Percentiles rank a stretch among this genome's conserved stretches.
These are phyloP conservation scores for Moricandia arvensis DNA, from an alignment of 345 rosid species.

Conservation along the genomic window DNA sequence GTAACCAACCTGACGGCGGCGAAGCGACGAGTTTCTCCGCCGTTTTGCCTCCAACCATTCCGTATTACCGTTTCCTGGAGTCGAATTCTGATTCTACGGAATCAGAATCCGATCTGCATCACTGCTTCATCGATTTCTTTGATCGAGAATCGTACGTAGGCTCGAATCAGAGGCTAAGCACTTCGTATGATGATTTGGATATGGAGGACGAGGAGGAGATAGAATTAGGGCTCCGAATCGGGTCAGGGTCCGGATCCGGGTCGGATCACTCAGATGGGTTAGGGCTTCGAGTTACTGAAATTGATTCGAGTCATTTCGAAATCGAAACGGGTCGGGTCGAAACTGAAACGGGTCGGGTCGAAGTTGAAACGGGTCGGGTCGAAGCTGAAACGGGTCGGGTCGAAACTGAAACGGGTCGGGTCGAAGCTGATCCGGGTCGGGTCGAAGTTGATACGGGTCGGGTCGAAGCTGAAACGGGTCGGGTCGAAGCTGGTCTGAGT, in stretches of 20 bases:
- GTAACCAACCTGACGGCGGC: not conserved
- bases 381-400: constrained; percentile 7
- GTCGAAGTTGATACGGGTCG: not conserved
- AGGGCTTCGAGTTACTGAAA: constrained; percentile 26
- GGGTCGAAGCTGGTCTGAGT: constrained; percentile 13
- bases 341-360: not conserved
- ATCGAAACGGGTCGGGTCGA: not conserved
- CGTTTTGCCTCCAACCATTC: not conserved
- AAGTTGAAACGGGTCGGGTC: not conserved
- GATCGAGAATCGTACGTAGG: not conserved
- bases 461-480: not conserved
- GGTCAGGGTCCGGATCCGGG: constrained; percentile 16
- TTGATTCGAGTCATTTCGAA: constrained; percentile 26
- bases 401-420: not conserved
- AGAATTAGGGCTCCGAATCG: constrained; percentile 31
- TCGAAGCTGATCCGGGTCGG: not conserved
- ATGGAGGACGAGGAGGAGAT: no score
- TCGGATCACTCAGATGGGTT: constrained; percentile 12
- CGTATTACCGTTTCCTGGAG: not conserved
- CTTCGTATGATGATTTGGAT: not conserved
- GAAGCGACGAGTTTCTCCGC: not conserved
- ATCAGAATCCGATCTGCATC: constrained; percentile 7
- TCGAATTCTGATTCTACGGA: constrained; percentile 19
- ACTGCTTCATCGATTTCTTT: constrained; percentile 25
- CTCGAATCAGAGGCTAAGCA: constrained; percentile 7